A percentile compares a stretch with the other conserved stretches of the same genome.
Conservation (phyloP, 2,329 filamentous ascomycete species). For the Arthrobotrys sinensis region DNA sequence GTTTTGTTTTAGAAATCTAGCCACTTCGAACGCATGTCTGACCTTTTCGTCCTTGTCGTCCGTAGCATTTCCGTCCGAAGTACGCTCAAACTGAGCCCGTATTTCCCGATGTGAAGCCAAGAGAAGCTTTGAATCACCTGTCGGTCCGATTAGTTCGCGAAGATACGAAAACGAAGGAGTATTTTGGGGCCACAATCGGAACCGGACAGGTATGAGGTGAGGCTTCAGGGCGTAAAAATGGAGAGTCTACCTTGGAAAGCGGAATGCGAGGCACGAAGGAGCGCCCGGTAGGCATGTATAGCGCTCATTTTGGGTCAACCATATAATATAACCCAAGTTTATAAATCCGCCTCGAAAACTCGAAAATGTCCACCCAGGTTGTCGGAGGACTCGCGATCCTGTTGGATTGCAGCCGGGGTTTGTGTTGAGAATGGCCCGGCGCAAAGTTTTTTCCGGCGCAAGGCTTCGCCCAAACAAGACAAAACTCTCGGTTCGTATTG, state of each 20-base stretch:
- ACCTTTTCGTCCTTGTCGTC: conserved; percentile 72
- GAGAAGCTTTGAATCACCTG: conserved; percentile 81
- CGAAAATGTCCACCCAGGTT: no score
- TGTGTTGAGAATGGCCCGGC: no score
- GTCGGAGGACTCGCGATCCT: no score
- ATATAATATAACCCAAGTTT: neutral
- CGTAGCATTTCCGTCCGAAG: conserved; percentile 74
- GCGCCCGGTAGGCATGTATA: conserved; percentile 81
- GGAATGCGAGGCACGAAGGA: conserved; percentile 84
- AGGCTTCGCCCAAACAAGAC: no score
- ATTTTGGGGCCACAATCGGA: no score
- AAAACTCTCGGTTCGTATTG: no score
- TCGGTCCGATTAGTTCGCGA: neutral
- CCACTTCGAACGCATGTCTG: conserved; percentile 85
- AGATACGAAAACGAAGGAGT: no score
- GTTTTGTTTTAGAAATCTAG: conserved; percentile 83
- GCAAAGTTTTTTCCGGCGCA: no score
- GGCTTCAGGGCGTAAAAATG: neutral
- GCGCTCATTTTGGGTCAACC: conserved; percentile 67
- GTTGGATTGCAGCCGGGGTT: no score
- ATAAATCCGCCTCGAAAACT: no score
- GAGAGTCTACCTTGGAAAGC: conserved; percentile 81
- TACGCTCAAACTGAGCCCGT: conserved; percentile 80
- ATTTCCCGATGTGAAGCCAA: conserved; percentile 80
- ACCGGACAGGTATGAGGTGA: no score